These are phyloP conservation scores for Pecoramyces ruminantium DNA, from an alignment of 192 early-diverging fungal genomes.

Conservation along the genomic window DNA sequence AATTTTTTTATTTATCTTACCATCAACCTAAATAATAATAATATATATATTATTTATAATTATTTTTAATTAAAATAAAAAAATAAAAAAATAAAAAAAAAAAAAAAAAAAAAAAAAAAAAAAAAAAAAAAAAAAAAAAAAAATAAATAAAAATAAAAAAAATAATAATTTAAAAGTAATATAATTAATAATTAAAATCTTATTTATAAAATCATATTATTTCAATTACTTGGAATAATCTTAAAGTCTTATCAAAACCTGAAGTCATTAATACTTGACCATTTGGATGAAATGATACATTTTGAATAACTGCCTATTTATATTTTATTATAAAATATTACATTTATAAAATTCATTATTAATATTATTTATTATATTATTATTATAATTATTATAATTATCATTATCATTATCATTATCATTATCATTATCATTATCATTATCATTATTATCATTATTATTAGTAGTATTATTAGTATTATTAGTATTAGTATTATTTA, in stretches of 20 bases:
- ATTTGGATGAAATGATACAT: slow-evolving; percentile 73
- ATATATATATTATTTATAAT: no score
- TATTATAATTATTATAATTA: slow-evolving; percentile 4
- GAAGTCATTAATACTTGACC: slow-evolving; percentile 74
- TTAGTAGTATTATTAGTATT: no score
- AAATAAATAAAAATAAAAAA: no score
- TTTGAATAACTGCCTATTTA: slow-evolving; percentile 38
- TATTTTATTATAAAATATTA: slow-evolving; percentile 9
- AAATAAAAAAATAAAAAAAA: neutral
- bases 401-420: slow-evolving; percentile 7
- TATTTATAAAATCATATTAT: no score
- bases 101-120: no score
- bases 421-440: slow-evolving; percentile 1
- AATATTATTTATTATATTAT: slow-evolving; percentile 5
- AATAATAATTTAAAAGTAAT: no score
- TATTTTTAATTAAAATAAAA: neutral
- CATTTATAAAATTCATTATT: slow-evolving; percentile 9
- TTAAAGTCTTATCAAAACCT: slow-evolving; percentile 73
- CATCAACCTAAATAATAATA: slow-evolving; percentile 45
- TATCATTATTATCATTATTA: no score
- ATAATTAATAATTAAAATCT: no score
- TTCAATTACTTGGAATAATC: slow-evolving; percentile 54
- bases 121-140: no score
- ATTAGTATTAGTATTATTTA: no score
- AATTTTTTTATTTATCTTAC: slow-evolving; percentile 80